These are phyloP conservation scores for Entomortierella beljakovae DNA, from an alignment of 192 early-diverging fungal species.

Conservation along the genomic window DNA sequence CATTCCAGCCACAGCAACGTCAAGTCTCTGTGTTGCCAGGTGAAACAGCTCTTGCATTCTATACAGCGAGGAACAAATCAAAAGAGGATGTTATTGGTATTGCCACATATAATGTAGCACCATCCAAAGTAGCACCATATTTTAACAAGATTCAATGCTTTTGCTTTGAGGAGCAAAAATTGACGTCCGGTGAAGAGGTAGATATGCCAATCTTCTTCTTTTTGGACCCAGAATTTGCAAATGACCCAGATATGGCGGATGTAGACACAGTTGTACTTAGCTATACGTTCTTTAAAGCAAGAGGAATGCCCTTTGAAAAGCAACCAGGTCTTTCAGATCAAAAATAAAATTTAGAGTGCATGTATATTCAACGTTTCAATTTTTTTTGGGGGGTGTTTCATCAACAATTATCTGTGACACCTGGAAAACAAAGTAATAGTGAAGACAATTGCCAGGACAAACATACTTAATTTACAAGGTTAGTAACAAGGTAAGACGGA, in stretches of 20 bases:
- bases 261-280: slow-evolving; percentile 92
- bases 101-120: slow-evolving; percentile 96
- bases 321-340: slow-evolving; percentile 37
- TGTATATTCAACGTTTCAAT: neutral
- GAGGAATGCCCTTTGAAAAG: slow-evolving; percentile 48
- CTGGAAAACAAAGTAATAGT: no score
- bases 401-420: no score
- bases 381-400: no score
- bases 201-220: slow-evolving; percentile 99
- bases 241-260: slow-evolving; percentile 96
- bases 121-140: slow-evolving; percentile 91
- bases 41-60: slow-evolving; percentile 97
- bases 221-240: slow-evolving; percentile 95
- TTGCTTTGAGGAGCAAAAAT: slow-evolving; percentile 98
- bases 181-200: slow-evolving; percentile 89
- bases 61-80: slow-evolving; percentile 89
- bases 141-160: slow-evolving; percentile 99
- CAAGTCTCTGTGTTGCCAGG: slow-evolving; percentile 93
- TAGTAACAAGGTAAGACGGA: no score
- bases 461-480: no score
- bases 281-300: slow-evolving; percentile 94
- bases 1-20: slow-evolving; percentile 88
- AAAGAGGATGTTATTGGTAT: slow-evolving; percentile 93
- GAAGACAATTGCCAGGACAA: no score
- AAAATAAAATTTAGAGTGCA: neutral